Percentiles rank a stretch among this genome's conserved stretches.
These are phyloP conservation scores for Ogataea nonfermentans DNA, from an alignment of 805 yeast genomes.

Conservation along the genomic window DNA sequence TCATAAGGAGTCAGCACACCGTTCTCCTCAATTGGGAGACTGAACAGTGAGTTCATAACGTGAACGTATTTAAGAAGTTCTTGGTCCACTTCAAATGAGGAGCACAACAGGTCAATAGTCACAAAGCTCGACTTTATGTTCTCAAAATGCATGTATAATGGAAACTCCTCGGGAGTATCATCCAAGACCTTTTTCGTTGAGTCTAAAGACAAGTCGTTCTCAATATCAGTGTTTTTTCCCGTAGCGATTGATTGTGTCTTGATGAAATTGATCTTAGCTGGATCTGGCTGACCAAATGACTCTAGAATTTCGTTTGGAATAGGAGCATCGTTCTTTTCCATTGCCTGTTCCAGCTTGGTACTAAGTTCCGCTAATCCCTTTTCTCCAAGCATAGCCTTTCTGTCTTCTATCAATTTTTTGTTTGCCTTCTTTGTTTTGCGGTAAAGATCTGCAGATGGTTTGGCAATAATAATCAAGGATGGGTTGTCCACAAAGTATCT, in stretches of 20 bases:
- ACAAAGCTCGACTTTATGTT: slow-evolving; percentile 77
- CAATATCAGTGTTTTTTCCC: slow-evolving; percentile 43
- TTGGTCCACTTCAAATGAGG: slow-evolving; percentile 51
- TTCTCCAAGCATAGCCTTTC: slow-evolving; percentile 53
- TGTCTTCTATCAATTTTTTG: slow-evolving; percentile 45
- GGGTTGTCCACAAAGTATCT: slow-evolving; percentile 57
- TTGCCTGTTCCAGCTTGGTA: slow-evolving; percentile 57
- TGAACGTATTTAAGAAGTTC: slow-evolving; percentile 62
- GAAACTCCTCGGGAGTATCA: slow-evolving; percentile 48
- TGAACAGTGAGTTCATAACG: slow-evolving; percentile 62
- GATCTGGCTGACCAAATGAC: slow-evolving; percentile 69
- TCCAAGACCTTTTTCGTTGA: slow-evolving; percentile 19
- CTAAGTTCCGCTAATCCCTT: slow-evolving; percentile 56
- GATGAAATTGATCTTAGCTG: slow-evolving; percentile 70
- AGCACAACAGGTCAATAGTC: slow-evolving; percentile 59
- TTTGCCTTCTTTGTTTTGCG: slow-evolving; percentile 49
- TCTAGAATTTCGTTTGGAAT: slow-evolving; percentile 69
- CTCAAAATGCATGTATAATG: slow-evolving; percentile 75
- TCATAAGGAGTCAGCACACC: slow-evolving; percentile 65
- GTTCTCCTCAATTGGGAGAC: slow-evolving; percentile 63
- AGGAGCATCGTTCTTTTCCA: slow-evolving; percentile 63
- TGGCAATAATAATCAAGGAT: slow-evolving; percentile 65
- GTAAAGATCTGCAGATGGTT: slow-evolving; percentile 66
- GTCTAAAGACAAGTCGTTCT: slow-evolving; percentile 26
- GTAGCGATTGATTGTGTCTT: slow-evolving; percentile 62